These are phyloP conservation scores for Podila epigama DNA, from an alignment of 192 early-diverging fungal species.

Conservation along the genomic window DNA sequence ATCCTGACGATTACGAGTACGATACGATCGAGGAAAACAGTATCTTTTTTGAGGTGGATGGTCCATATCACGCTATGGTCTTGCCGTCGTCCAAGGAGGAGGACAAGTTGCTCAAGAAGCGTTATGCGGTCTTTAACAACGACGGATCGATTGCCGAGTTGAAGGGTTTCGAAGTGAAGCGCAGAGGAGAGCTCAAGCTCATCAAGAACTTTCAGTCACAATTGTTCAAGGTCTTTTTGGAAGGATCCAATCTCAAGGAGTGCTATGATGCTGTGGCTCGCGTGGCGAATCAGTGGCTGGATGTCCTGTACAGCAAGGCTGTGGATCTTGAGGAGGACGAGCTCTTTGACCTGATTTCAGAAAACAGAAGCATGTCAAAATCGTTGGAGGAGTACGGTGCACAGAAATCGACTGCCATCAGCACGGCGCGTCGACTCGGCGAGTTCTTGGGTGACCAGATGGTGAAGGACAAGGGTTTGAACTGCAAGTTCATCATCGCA, in stretches of 20 bases:
- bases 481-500: slow-evolving; percentile 96
- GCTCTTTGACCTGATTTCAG: slow-evolving; percentile 95
- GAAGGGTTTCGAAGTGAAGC: slow-evolving; percentile 99
- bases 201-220: slow-evolving; percentile 98
- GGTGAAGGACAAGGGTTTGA: slow-evolving; percentile 97
- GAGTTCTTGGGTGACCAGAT: slow-evolving; percentile 98
- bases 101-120: slow-evolving; percentile 96
- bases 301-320: slow-evolving; percentile 89
- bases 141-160: slow-evolving; percentile 95
- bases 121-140: slow-evolving; percentile 97
- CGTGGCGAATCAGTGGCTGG: slow-evolving; percentile 95
- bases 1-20: slow-evolving; percentile 68
- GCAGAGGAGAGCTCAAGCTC: slow-evolving; percentile 96
- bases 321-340: slow-evolving; percentile 83
- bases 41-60: slow-evolving; percentile 99
- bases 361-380: slow-evolving; percentile 97
- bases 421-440: slow-evolving; percentile 91
- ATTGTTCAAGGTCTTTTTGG: slow-evolving; percentile 93
- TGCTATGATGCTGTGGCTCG: slow-evolving; percentile 90
- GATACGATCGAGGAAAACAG: slow-evolving; percentile 84
- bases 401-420: slow-evolving; percentile 95
- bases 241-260: slow-evolving; percentile 83
- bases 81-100: slow-evolving; percentile 94
- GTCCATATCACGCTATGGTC: slow-evolving; percentile 98
- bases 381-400: slow-evolving; percentile 91